A percentile compares a stretch with the other conserved stretches of the same genome.
Evolutionary conservation across 495 filamentous ascomycete species (phyloP).

Genomic region (Apodospora peruviana): DNA sequence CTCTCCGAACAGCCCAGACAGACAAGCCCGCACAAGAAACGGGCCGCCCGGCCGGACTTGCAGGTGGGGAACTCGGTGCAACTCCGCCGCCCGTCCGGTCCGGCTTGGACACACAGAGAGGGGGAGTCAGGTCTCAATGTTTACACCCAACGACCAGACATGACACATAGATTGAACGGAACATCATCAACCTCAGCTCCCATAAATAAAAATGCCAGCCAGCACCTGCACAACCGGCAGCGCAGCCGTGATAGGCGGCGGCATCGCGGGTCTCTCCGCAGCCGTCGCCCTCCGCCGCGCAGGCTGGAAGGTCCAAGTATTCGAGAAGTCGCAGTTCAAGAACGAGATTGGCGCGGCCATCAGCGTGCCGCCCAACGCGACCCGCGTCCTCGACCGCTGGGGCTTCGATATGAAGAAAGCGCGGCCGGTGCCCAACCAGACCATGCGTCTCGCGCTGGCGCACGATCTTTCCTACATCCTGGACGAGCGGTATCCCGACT

Average conservation of each 20-base stretch:
- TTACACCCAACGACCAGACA: too few relatives aligned
- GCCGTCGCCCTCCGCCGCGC: slow-evolving; percentile 44
- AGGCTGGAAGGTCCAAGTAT: slow-evolving; percentile 46
- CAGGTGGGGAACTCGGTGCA: too few relatives aligned
- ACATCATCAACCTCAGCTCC: too few relatives aligned
- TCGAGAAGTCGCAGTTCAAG: slow-evolving; percentile 47
- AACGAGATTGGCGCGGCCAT: slow-evolving; percentile 54
- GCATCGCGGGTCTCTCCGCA: slow-evolving; percentile 26
- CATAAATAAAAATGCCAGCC: too few relatives aligned
- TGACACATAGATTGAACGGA: too few relatives aligned
- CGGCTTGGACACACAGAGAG: too few relatives aligned
- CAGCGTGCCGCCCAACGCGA: slow-evolving; percentile 45
- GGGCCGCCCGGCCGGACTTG: too few relatives aligned
- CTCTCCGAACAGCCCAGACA: too few relatives aligned
- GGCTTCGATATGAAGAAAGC: slow-evolving; percentile 36
- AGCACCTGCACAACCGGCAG: slow-evolving; percentile 13
- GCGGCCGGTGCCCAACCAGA: slow-evolving; percentile 25
- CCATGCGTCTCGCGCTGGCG: slow-evolving; percentile 23
- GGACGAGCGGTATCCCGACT: slow-evolving; percentile 25
- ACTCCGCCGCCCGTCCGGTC: too few relatives aligned
- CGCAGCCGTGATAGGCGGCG: slow-evolving; percentile 36
- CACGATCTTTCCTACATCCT: slow-evolving; percentile 18
- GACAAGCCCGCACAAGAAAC: too few relatives aligned
- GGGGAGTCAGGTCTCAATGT: too few relatives aligned
- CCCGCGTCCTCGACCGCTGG: slow-evolving; percentile 41